A percentile compares a stretch with the other conserved stretches of the same genome.
Conservation (phyloP, 495 filamentous ascomycete genomes). For the Xylaria telfairii region DNA sequence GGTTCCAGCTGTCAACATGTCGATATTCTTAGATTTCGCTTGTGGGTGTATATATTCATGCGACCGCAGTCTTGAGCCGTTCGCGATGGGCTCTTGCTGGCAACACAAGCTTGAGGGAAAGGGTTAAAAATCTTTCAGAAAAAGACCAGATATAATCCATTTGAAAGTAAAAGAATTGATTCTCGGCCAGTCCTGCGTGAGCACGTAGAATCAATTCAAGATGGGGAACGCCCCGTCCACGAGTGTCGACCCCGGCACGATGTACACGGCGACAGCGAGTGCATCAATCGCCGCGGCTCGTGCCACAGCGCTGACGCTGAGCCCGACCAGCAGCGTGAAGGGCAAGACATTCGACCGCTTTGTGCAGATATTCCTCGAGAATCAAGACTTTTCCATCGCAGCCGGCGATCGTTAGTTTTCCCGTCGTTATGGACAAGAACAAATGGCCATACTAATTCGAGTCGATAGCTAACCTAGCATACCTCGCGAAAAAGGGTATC, state of each 20-base stretch:
- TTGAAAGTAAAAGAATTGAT: background rate
- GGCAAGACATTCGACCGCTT: conserved; percentile 70
- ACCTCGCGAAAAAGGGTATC: conserved; percentile 66
- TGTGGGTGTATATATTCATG: background rate
- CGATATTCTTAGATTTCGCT: background rate
- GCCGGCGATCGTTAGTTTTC: conserved; percentile 29
- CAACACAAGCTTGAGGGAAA: background rate
- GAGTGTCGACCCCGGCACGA: conserved; percentile 23
- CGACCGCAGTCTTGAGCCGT: background rate
- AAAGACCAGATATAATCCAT: background rate
- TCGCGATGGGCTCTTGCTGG: background rate
- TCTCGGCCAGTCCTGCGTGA: background rate
- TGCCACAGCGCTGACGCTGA: conserved; percentile 42
- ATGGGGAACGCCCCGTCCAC: conserved; percentile 20
- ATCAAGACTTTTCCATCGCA: conserved; percentile 58
- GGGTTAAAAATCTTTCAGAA: background rate
- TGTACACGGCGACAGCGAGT: conserved; percentile 25
- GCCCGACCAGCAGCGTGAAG: conserved; percentile 62
- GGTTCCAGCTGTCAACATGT: background rate
- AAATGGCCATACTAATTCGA: conserved; percentile 15
- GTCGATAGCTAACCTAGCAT: conserved; percentile 52
- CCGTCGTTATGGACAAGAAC: background rate
- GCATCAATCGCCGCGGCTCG: conserved; percentile 27
- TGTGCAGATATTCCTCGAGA: conserved; percentile 73
- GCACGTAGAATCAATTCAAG: background rate